Percentiles rank a stretch among this genome's conserved stretches.
phyloP scores from a whole-genome alignment of 2,329 filamentous ascomycete species.

The Venturia oleaginea region DNA sequence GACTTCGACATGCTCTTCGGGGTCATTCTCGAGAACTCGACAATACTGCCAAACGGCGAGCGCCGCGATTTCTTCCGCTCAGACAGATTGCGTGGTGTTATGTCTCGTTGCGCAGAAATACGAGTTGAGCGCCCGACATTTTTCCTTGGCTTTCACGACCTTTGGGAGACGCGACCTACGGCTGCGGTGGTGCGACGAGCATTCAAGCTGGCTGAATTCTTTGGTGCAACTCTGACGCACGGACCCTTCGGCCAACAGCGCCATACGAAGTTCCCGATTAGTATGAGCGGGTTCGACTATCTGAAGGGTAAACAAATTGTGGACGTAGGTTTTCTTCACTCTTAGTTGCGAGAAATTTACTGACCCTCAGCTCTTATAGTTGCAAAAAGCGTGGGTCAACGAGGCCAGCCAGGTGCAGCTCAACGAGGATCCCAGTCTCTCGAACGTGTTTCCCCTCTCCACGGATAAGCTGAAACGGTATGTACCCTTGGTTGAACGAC shows the following conservation, averaged over 20 bases:
- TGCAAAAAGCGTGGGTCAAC: conserved; percentile 7
- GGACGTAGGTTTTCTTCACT: background rate
- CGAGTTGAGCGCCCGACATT: conserved; percentile 4
- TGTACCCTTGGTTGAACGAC: background rate
- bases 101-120: conserved; percentile 1
- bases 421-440: background rate
- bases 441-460: background rate
- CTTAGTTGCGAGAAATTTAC: background rate
- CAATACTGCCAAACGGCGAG: background rate
- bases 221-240: conserved; percentile 6
- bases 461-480: background rate
- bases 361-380: background rate
- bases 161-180: conserved; percentile 4
- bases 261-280: background rate
- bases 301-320: conserved; percentile 1
- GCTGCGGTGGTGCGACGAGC: conserved; percentile 4
- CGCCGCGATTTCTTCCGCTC: conserved; percentile 3
- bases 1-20: conserved; percentile 2
- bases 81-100: background rate
- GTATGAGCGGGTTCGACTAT: conserved; percentile 4
- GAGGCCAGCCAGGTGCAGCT: background rate
- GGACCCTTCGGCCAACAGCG: conserved; percentile 1
- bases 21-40: conserved; percentile 4
- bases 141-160: conserved; percentile 6
- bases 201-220: conserved; percentile 5